These are phyloP conservation scores for Articulospora tetracladia DNA, from an alignment of 495 filamentous ascomycete species.

Conservation along the genomic window DNA sequence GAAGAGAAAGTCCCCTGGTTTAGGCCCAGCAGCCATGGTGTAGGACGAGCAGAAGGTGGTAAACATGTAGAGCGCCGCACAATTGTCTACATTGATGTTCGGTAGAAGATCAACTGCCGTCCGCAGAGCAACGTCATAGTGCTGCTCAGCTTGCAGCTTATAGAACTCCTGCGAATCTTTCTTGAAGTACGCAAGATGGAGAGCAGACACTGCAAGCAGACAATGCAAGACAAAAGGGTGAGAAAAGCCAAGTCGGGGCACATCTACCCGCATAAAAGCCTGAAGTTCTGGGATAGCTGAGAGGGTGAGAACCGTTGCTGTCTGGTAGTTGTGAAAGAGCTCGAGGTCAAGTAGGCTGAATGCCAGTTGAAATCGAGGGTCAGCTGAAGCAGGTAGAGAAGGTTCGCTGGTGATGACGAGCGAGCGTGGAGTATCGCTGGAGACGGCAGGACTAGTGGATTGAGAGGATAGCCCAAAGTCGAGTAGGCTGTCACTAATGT, in stretches of 20 bases:
- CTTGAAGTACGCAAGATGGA: conserved; percentile 39
- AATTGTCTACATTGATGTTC: conserved; percentile 40
- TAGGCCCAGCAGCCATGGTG: conserved; percentile 38
- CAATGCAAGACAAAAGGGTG: conserved; percentile 53
- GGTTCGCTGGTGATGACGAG: neutral
- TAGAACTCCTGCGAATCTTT: conserved; percentile 35
- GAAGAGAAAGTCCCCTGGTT: conserved; percentile 35
- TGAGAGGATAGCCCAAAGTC: conserved; percentile 12
- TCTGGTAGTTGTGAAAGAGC: conserved; percentile 40
- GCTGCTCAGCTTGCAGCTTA: conserved; percentile 41
- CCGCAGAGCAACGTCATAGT: conserved; percentile 43
- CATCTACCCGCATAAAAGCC: conserved; percentile 33
- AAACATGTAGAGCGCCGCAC: conserved; percentile 47
- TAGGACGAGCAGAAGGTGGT: conserved; percentile 44
- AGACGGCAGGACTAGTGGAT: neutral
- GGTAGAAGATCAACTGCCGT: conserved; percentile 41
- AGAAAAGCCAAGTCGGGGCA: conserved; percentile 35
- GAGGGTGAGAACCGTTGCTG: conserved; percentile 34
- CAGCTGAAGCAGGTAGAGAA: too few relatives aligned
- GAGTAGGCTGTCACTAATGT: conserved; percentile 34
- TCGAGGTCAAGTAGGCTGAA: conserved; percentile 23
- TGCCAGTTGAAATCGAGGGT: neutral
- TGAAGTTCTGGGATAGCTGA: conserved; percentile 28
- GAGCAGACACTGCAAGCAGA: conserved; percentile 45
- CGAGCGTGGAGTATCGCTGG: neutral